These are phyloP conservation scores for Pichia gijzeniarum DNA, from an alignment of 805 yeast genomes.

Conservation along the genomic window DNA sequence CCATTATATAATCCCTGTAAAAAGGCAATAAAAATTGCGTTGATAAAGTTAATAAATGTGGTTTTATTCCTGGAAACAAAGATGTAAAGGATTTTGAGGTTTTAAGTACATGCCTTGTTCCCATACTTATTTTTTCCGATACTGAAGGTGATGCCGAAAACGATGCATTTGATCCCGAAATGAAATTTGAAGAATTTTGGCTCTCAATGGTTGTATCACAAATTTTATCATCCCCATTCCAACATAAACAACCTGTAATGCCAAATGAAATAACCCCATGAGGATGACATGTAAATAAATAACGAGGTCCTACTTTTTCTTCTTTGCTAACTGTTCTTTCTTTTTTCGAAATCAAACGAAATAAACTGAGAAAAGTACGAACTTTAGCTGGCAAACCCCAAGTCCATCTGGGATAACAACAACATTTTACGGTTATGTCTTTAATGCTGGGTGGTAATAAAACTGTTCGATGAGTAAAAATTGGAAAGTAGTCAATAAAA, in stretches of 20 bases:
- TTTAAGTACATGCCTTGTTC: slow-evolving; percentile 1
- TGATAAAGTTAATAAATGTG: slow-evolving; percentile 70
- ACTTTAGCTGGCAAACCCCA: slow-evolving; percentile 1
- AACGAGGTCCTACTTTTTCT: slow-evolving; percentile 57
- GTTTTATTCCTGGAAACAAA: slow-evolving; percentile 74
- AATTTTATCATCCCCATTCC: slow-evolving; percentile 5
- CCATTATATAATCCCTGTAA: slow-evolving; percentile 76
- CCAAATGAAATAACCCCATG: slow-evolving; percentile 95
- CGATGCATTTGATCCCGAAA: neutral
- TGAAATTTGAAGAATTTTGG: neutral
- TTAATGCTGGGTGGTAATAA: slow-evolving; percentile 72
- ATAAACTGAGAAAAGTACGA: neutral
- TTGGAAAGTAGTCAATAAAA: slow-evolving; percentile 77
- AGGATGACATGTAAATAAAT: slow-evolving; percentile 91
- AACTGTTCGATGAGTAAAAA: slow-evolving; percentile 57
- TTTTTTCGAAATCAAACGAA: slow-evolving; percentile 4
- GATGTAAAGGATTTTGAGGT: slow-evolving; percentile 37
- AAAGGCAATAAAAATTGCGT: slow-evolving; percentile 82
- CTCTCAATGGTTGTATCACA: neutral
- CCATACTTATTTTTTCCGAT: too few species aligned
- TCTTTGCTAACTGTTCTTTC: slow-evolving; percentile 16
- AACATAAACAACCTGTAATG: slow-evolving; percentile 56
- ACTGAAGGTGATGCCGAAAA: too few species aligned
- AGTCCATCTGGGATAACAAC: slow-evolving; percentile 6
- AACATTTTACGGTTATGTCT: neutral